Evolutionary conservation across 176 grass and related monocot species (phyloP), one percentile per base, ranked within the genome.

Genomic region (Juncus effusus): DNA sequence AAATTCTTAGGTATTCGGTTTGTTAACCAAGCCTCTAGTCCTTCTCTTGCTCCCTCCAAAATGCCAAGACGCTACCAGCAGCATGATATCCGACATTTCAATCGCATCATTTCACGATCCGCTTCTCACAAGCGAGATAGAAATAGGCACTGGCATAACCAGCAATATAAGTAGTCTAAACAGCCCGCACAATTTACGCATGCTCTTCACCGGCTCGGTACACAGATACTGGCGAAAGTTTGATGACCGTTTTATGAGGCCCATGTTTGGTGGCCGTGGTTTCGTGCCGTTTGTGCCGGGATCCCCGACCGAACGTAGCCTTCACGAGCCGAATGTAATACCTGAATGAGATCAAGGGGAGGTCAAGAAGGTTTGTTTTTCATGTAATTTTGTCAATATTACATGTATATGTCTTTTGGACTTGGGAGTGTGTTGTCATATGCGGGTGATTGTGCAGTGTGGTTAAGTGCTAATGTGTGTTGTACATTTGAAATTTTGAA

Each of bases 201-300:
- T 54, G 51, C 78, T 92, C 71, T 79, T 97, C 54, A 69, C 82
- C 0, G 87, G 88, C 54, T 89, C 93, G 0, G 85, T 97, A 47
- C 93, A 97, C 59, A 82, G 69, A 0, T 84, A 86, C 37, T 97
- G 93, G 93, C 87, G 93, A 67, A 91, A 84, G 71, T 92, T 97
- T 15, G 88, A 97, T 13, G 77, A 97, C 7, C 62, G 79, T 1
- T 86, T 97, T 77, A 91, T 97, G 85, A 79, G 93, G 37, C 93
- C 93, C 0, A 13, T 92, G 72, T 97, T 97, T 3, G 88, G 88
- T 12, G 93, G 93, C 0, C 68, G 93, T 73, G 88, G 93, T 14
- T 97, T 97, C 1, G 77, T 81, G 14, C 88, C 88, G 2, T 97
- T 89, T 69, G 88, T 89, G 42, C 88, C 88, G 12, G 93, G 93